Evolutionary conservation across 179 eudicot species (phyloP).

Genomic region (Patellifolia procumbens): DNA sequence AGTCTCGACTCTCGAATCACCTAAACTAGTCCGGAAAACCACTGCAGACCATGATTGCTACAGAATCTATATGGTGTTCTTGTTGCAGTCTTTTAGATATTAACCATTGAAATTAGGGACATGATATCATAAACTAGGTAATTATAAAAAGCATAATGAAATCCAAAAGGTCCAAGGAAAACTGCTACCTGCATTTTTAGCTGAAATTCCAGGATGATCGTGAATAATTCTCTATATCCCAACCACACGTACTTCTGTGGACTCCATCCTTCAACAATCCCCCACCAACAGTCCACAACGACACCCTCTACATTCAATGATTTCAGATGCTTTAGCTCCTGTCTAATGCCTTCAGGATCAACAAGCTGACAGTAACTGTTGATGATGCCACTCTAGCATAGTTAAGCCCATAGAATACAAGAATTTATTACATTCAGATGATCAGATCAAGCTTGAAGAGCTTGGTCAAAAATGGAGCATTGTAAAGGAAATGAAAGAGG

Average conservation of each 20-base stretch:
- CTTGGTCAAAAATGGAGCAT: not conserved
- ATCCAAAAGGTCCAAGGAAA: not conserved
- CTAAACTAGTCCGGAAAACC: not conserved
- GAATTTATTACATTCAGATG: not conserved
- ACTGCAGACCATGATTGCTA: not conserved
- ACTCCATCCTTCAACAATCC: slow-evolving; percentile 67
- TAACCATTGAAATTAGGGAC: not conserved
- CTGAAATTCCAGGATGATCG: slow-evolving; percentile 52
- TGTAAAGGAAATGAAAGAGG: not conserved
- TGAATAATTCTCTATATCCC: slow-evolving; percentile 63
- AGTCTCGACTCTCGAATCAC: not conserved
- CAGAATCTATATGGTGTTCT: not conserved
- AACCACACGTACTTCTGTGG: slow-evolving; percentile 66
- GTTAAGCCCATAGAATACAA: slow-evolving; percentile 22
- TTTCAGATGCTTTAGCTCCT: slow-evolving; percentile 59
- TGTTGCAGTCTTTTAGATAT: not conserved
- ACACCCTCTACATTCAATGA: slow-evolving; percentile 61
- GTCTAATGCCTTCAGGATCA: slow-evolving; percentile 64
- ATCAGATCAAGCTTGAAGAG: not conserved
- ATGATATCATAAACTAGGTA: not conserved
- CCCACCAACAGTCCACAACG: slow-evolving; percentile 72
- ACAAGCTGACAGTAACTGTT: slow-evolving; percentile 67
- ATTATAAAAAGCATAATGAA: not conserved
- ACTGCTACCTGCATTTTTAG: slow-evolving; percentile 59
- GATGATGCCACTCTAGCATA: slow-evolving; percentile 59